Percentiles rank a stretch among this genome's conserved stretches.
Conservation (phyloP, 208 protist species). For the Leishmania turanica region DNA sequence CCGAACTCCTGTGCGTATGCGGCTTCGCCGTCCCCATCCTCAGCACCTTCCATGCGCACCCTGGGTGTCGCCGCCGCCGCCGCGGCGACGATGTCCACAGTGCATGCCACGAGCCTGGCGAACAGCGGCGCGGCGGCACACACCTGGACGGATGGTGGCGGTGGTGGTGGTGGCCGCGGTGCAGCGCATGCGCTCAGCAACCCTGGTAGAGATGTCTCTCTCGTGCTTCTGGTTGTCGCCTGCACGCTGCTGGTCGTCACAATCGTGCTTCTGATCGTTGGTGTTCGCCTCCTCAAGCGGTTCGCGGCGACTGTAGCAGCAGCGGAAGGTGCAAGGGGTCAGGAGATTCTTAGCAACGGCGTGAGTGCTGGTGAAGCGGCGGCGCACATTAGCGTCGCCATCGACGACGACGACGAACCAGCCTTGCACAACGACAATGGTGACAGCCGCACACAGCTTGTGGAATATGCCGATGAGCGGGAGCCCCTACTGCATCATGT, state of each 20-base stretch:
- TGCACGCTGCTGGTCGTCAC: constrained; percentile 8
- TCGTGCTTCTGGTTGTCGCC: background rate
- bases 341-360: no score
- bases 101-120: background rate
- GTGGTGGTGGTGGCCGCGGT: background rate
- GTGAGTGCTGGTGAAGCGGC: background rate
- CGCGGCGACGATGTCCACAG: background rate
- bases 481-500: background rate
- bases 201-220: background rate
- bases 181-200: background rate
- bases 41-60: background rate
- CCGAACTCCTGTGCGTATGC: background rate
- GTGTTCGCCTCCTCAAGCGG: constrained; percentile 6
- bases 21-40: background rate
- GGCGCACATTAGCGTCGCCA: background rate
- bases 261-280: background rate
- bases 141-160: background rate
- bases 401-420: background rate
- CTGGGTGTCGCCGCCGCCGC: background rate
- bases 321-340: background rate
- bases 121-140: background rate
- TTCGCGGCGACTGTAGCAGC: background rate
- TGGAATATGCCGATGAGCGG: background rate
- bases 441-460: background rate
- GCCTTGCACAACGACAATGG: background rate